phyloP scores from a whole-genome alignment of 352 stramenopile species.

The Globisporangium alternatum region DNA sequence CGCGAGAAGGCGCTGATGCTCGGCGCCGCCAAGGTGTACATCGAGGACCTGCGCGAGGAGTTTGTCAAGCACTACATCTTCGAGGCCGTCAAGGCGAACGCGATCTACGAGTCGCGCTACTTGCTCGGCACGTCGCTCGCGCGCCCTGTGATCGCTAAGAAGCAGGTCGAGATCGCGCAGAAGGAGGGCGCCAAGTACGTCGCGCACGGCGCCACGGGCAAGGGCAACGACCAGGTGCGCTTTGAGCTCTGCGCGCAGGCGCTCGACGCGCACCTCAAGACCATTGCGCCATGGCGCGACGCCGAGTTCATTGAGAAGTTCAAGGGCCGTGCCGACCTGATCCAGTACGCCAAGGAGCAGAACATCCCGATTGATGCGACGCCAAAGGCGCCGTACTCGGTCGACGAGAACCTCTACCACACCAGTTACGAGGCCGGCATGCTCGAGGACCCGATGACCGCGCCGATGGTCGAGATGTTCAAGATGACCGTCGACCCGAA shows the following conservation, averaged over 20 bases:
- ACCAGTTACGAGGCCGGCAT: slow-evolving; percentile 97
- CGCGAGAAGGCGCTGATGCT: slow-evolving; percentile 87
- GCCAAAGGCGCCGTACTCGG: slow-evolving; percentile 97
- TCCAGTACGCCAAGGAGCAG: slow-evolving; percentile 96
- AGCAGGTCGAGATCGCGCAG: slow-evolving; percentile 93
- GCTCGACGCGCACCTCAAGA: slow-evolving; percentile 94
- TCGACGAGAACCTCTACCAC: slow-evolving; percentile 99
- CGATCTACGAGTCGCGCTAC: slow-evolving; percentile 98
- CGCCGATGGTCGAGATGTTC: slow-evolving; percentile 95
- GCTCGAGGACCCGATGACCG: slow-evolving; percentile 94
- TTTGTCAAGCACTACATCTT: slow-evolving; percentile 96
- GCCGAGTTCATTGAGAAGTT: slow-evolving; percentile 98
- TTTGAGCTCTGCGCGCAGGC: slow-evolving; percentile 98
- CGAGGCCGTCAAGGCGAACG: slow-evolving; percentile 94
- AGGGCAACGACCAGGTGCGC: slow-evolving; percentile 99
- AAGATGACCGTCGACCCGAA: slow-evolving; percentile 98
- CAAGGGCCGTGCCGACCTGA: slow-evolving; percentile 95
- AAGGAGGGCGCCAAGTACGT: slow-evolving; percentile 91
- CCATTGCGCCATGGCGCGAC: slow-evolving; percentile 97
- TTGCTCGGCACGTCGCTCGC: slow-evolving; percentile 97
- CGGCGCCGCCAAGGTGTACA: slow-evolving; percentile 89
- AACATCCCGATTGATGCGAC: slow-evolving; percentile 97
- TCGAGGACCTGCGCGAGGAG: slow-evolving; percentile 96
- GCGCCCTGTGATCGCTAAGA: slow-evolving; percentile 97
- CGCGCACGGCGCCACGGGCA: slow-evolving; percentile 97